Base-by-base conservation (phyloP, 2,329 filamentous ascomycete genomes). In the Alternaria postmessia region DNA sequence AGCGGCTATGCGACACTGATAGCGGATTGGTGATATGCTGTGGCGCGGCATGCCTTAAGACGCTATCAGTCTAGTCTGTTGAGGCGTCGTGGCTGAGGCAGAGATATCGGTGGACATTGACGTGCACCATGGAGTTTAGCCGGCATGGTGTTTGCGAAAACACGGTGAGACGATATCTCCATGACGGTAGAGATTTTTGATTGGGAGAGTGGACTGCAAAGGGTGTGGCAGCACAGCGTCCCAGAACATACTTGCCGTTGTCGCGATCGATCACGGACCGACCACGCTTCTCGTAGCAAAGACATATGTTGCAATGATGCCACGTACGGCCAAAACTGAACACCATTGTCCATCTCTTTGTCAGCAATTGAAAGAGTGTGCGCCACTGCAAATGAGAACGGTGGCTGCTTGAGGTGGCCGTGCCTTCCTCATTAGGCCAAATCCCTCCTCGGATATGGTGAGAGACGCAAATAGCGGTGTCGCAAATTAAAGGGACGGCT, bases 361-460 rank as follows among this genome's bases (percentile, higher is more conserved):
- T 51, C 38, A 41, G 39, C 26, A 30, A 5, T 30, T 38, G 28
- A 26, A n/a, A 42, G 24, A 36, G n/a, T 9, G n/a, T 55, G 56
- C 26, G 48, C 48, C 41, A 59, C 38, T 32, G 30, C 48, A 22
- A 38, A 42, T 2, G 4, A n/a, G 41, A 43, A 54, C 16, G 49
- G 65, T 66, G 68, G 68, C 70, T 67, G 67, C 65, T 68, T 59
- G 67, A 43, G n/a, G 36, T 71, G 70, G 68, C 68, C 46, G 44
- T 65, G 54, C 61, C 43, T 54, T 51, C 60, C 54, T 42, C 22
- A 49, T 61, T 38, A 26, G 41, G 59, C 20, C 20, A 16, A 7
- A 14, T 44, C 7, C 8, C 12, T 24, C 24, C 53, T 42, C 34
- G 9, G 41, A 55, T 44, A 9, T 20, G 32, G 30, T 28, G 7